Evolutionary conservation across 257 asterid genomes (phyloP).

Genomic region (Solanum pennellii): DNA sequence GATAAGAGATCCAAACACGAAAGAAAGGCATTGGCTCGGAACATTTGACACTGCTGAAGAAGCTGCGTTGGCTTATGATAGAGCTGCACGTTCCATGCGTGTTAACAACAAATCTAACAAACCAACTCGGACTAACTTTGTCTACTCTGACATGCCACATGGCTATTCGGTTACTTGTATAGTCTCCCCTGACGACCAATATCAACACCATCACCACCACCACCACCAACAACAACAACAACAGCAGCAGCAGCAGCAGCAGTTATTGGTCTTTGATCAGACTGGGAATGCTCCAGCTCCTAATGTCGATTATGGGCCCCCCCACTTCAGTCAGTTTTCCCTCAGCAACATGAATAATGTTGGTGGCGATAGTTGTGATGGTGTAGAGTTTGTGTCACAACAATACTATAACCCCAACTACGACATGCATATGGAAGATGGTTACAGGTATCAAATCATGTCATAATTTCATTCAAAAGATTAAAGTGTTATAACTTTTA

Average conservation of each 20-base stretch:
- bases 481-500: too few species aligned
- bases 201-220: background rate
- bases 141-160: constrained; percentile 84
- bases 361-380: background rate
- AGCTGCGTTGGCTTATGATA: constrained; percentile 81
- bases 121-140: constrained; percentile 68
- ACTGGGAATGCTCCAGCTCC: background rate
- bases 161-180: constrained; percentile 77
- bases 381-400: background rate
- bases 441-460: background rate
- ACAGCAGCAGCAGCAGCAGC: too few species aligned
- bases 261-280: constrained; percentile 20
- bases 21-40: constrained; percentile 85
- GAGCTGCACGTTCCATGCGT: constrained; percentile 82
- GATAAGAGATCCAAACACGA: constrained; percentile 74
- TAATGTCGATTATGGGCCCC: background rate
- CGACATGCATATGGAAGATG: background rate
- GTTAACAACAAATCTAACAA: constrained; percentile 22
- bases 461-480: background rate
- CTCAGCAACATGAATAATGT: background rate
- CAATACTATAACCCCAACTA: background rate
- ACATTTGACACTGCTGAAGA: constrained; percentile 89
- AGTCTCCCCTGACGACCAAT: constrained; percentile 66
- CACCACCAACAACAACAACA: too few species aligned
- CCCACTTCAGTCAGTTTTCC: background rate